Percentiles rank a stretch among this genome's conserved stretches.
Conservation (phyloP, 75 land plant genomes). For the Pinus taeda region DNA sequence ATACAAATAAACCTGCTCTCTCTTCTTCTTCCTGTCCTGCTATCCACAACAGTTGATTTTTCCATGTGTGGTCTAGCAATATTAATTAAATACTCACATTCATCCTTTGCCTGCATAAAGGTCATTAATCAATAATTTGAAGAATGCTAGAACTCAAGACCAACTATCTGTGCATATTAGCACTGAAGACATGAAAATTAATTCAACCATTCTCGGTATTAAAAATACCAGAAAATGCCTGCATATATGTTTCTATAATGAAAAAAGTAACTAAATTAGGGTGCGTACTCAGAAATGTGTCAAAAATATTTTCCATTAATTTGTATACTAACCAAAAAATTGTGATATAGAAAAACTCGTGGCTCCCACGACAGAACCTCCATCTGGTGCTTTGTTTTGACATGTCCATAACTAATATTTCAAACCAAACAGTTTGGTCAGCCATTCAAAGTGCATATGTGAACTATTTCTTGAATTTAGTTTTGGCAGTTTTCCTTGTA, state of each 20-base stretch:
- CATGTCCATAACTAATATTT: not conserved
- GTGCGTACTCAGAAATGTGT: not conserved
- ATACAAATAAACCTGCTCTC: slow-evolving; percentile 12
- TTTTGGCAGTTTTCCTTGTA: not conserved
- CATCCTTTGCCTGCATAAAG: slow-evolving; percentile 19
- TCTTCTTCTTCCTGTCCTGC: slow-evolving; percentile 23
- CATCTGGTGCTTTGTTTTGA: slow-evolving; percentile 26
- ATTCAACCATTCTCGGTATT: not conserved
- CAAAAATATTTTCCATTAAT: not conserved
- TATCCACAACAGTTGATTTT: slow-evolving; percentile 27
- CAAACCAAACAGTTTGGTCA: not conserved
- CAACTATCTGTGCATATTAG: too few species aligned
- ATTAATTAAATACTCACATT: slow-evolving; percentile 23
- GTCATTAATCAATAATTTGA: not conserved
- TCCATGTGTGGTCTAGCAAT: slow-evolving; percentile 23
- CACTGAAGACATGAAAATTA: not conserved
- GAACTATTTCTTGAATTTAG: not conserved
- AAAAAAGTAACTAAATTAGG: not conserved
- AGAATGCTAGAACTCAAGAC: not conserved
- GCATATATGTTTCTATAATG: not conserved
- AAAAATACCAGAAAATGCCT: not conserved
- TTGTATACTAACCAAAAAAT: slow-evolving; percentile 30
- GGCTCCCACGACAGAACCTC: slow-evolving; percentile 44
- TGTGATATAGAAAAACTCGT: slow-evolving; percentile 37
- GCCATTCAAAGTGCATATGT: not conserved